Evolutionary conservation across 768 basidiomycete genomes (phyloP), one percentile per base, ranked within the genome.

Genomic region (Macrolepiota fuliginosa): DNA sequence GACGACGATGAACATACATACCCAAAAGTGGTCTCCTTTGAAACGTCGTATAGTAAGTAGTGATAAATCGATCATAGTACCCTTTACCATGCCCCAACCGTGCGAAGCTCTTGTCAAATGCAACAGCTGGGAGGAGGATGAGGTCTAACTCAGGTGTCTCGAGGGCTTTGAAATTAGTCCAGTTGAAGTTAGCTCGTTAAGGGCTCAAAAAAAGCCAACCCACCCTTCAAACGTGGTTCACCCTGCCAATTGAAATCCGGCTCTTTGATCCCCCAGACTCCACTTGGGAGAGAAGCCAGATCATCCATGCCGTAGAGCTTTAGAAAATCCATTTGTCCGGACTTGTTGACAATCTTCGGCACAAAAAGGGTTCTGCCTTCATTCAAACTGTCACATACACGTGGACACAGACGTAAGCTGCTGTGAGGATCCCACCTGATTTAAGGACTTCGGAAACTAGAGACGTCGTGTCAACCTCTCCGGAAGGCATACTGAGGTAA

Each of bases 11-110:
- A 40, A 51, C 57, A 42, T 22, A 63, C 77, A 62, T 64, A 91
- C 91, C 84, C 56, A 92, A 78, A 32, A 87, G 65, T 1, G 91
- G 88, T 58, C 74, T 77, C 24, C 74, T 73, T 62, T 75, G 74
- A 25, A 76, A 75, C 56, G 73, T 74, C 13, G 74, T 67, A 32
- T 76, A 70, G 62, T 91, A 91, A 0, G 78, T 71, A 2, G 84
- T 73, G 37, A 93, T 76, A 73, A 90, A 93, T 13, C 81, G 78
- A 73, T 93, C 91, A 66, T 93, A 93, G 73, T 89, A 92, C 5
- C 91, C 91, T 71, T 90, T 93, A 24, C 91, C 91, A 65, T 92
- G 90, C 10, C 91, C 91, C 29, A 93, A 80, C 32, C 91, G 85
- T 52, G 85, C 85, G 57, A 88, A 70, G 15, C 81, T 81, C 45